Conservation (phyloP, 441 rosid genomes). For the Gossypium trilobum region DNA sequence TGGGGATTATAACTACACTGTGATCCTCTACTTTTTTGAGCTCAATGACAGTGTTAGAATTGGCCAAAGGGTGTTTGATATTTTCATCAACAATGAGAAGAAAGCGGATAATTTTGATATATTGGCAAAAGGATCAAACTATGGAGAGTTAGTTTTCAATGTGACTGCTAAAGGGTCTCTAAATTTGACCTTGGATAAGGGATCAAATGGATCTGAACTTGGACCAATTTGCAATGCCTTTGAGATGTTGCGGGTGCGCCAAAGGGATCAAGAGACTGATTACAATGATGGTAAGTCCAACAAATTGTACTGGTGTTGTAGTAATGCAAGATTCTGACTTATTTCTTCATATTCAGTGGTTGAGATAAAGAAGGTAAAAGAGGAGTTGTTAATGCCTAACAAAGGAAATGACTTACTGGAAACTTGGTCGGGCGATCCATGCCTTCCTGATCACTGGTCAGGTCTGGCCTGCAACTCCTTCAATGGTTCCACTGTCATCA, state of each 20-base stretch:
- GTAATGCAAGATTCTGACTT: neutral
- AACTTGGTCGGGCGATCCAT: slow-evolving; percentile 67
- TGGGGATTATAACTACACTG: slow-evolving; percentile 29
- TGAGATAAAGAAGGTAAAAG: slow-evolving; percentile 27
- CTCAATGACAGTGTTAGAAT: slow-evolving; percentile 22
- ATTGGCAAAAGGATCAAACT: slow-evolving; percentile 30
- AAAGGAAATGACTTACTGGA: slow-evolving; percentile 23
- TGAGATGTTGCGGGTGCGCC: slow-evolving; percentile 46
- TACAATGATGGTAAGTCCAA: slow-evolving; percentile 34
- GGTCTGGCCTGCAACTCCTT: slow-evolving; percentile 36
- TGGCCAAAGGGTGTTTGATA: slow-evolving; percentile 47
- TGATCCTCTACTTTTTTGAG: slow-evolving; percentile 59
- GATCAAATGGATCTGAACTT: slow-evolving; percentile 25
- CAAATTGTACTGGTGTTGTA: neutral
- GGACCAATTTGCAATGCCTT: slow-evolving; percentile 66
- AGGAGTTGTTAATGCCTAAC: slow-evolving; percentile 30
- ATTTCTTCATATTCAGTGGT: slow-evolving; percentile 27
- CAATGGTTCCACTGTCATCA: slow-evolving; percentile 30
- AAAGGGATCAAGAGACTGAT: slow-evolving; percentile 29
- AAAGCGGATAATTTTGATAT: slow-evolving; percentile 33
- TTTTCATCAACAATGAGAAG: slow-evolving; percentile 35
- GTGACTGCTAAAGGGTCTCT: slow-evolving; percentile 36
- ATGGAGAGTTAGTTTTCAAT: slow-evolving; percentile 26
- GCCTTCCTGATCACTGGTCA: slow-evolving; percentile 43
- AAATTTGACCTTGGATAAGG: slow-evolving; percentile 49